Evolutionary conservation across 108 stramenopile species (phyloP), one percentile per base, ranked within the genome.

Genomic region (Nannochloropsis oceanica): DNA sequence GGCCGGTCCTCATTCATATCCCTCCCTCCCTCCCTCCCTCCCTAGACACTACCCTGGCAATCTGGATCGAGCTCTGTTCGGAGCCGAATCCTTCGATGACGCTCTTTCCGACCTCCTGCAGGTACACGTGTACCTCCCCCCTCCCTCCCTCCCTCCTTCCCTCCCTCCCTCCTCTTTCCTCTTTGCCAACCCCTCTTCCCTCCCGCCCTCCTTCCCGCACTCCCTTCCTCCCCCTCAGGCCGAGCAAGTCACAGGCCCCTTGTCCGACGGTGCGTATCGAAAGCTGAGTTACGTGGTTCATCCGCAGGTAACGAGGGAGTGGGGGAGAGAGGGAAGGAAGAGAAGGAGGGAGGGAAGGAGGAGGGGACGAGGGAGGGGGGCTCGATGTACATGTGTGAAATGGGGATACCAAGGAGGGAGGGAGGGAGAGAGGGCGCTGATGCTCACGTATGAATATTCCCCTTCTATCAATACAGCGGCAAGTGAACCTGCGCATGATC

Each of bases 401-500:
- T n/a, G n/a, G n/a, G n/a, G n/a, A n/a, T n/a, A n/a, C n/a, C n/a
- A n/a, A n/a, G n/a, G 46, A 50, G 14, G 46, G 46, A 50, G 46
- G 13, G 46, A 50, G 46, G 46, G 14, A 12, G 46, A 14, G 14
- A 14, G 46, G 14, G 13, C 13, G 46, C 13, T 50, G 46, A 50
- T 12, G 14, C 46, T 50, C 46, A 50, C 46, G 46, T 50, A n/a
- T n/a, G n/a, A n/a, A n/a, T n/a, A n/a, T n/a, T n/a, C n/a, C 14
- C 13, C 14, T 50, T 50, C 46, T 13, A 12, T 50, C 46, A 12
- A 50, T 14, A 12, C 46, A 50, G 25, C 85, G 81, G 10, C 85
- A 81, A 22, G 85, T 89, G 13, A 79, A 82, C 20, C 85, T 89
- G 27, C 85, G 88, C 50, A 85, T 89, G 88, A 89, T 89, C 79